Evolutionary conservation across 176 grass and related monocot species (phyloP).

Genomic region (Alopecurus myosuroides): DNA sequence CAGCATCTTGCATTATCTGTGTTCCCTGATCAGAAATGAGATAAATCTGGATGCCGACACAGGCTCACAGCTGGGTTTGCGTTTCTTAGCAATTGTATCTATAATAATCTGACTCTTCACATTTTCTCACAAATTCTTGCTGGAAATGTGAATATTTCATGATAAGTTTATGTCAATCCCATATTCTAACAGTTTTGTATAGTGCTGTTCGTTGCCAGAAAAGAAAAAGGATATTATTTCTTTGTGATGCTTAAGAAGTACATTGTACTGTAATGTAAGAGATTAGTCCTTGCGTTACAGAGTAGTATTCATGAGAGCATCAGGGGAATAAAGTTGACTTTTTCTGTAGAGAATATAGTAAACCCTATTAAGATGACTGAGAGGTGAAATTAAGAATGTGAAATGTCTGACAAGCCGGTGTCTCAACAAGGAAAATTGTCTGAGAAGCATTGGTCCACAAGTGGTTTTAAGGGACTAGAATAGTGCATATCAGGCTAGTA

Average conservation of each 20-base stretch:
- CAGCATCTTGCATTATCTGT: neutral
- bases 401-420: neutral
- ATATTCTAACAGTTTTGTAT: neutral
- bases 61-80: neutral
- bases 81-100: neutral
- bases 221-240: neutral
- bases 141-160: neutral
- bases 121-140: neutral
- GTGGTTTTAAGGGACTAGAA: neutral
- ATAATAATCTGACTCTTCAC: neutral
- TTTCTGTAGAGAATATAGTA: slow-evolving; percentile 17
- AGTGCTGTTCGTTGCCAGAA: neutral
- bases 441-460: neutral
- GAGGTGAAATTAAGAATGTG: slow-evolving; percentile 19
- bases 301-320: neutral
- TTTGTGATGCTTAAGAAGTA: slow-evolving; percentile 1
- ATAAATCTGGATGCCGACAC: neutral
- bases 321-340: slow-evolving; percentile 5
- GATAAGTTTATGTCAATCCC: neutral
- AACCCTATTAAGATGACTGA: neutral
- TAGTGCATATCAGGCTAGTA: neutral
- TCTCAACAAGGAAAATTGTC: neutral
- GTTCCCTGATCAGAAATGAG: neutral
- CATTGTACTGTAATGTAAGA: slow-evolving; percentile 12
- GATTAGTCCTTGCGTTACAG: slow-evolving; percentile 15